phyloP scores from a whole-genome alignment of 371 early-diverging fungal genomes.

The Batrachochytrium dendrobatidis region DNA sequence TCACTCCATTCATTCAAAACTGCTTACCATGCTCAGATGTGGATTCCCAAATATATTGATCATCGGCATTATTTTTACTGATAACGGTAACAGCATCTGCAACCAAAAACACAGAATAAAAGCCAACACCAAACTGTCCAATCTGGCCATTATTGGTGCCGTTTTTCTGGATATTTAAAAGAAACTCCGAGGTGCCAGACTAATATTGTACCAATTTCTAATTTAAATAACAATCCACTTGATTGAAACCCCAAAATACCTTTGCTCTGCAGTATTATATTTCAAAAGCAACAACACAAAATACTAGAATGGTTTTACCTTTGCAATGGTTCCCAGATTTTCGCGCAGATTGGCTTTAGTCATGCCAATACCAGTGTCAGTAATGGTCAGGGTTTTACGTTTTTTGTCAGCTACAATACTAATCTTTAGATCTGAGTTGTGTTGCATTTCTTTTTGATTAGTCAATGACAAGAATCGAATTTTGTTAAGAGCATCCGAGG shows the following conservation, averaged over 20 bases:
- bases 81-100: conserved; percentile 95
- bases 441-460: conserved; percentile 49
- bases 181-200: conserved; percentile 72
- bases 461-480: conserved; percentile 73
- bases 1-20: too few relatives aligned
- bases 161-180: conserved; percentile 55
- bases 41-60: conserved; percentile 83
- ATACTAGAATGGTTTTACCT: conserved; percentile 22
- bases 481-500: conserved; percentile 95
- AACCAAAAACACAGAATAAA: conserved; percentile 80
- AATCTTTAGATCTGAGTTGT: conserved; percentile 59
- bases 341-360: conserved; percentile 79
- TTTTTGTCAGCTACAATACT: conserved; percentile 65
- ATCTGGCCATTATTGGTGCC: conserved; percentile 51
- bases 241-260: background rate
- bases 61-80: conserved; percentile 73
- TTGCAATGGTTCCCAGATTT: conserved; percentile 95
- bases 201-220: conserved; percentile 1
- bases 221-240: background rate
- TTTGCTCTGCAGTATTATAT: too few relatives aligned
- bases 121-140: conserved; percentile 98
- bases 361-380: conserved; percentile 97
- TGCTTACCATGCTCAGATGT: conserved; percentile 38
- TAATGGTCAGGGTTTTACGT: conserved; percentile 63
- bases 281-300: background rate